Conservation (phyloP, 371 early-diverging fungal genomes). For the Amoeboaphelidium protococcarum region DNA sequence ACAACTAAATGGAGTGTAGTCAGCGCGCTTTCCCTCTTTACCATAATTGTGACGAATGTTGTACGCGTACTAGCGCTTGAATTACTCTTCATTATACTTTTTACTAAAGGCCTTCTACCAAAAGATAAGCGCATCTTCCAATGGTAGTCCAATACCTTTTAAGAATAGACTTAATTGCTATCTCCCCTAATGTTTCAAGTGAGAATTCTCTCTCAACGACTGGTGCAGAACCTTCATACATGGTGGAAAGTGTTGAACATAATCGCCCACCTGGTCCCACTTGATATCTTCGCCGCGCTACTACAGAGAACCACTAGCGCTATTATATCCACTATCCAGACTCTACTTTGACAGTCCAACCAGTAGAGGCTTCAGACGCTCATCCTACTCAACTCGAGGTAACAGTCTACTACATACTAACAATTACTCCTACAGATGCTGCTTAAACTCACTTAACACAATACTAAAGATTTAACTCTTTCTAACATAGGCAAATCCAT, state of each 20-base stretch:
- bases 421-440: constrained; percentile 23
- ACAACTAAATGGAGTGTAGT: constrained; percentile 82
- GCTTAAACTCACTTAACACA: constrained; percentile 45
- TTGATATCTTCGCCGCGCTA: constrained; percentile 30
- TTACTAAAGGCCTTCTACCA: constrained; percentile 57
- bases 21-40: constrained; percentile 73
- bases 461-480: constrained; percentile 36
- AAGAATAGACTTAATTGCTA: constrained; percentile 80
- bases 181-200: constrained; percentile 64
- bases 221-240: constrained; percentile 68
- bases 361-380: constrained; percentile 61
- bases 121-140: constrained; percentile 72
- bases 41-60: constrained; percentile 95
- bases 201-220: constrained; percentile 35
- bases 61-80: constrained; percentile 74
- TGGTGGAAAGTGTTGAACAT: constrained; percentile 43
- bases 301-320: constrained; percentile 3
- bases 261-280: constrained; percentile 25
- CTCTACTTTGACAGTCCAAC: constrained; percentile 58
- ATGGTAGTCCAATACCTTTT: constrained; percentile 68
- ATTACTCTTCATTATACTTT: constrained; percentile 62
- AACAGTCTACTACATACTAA: constrained; percentile 38
- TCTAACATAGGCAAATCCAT: constrained; percentile 65
- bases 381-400: constrained; percentile 77
- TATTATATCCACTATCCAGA: constrained; percentile 17